These are phyloP conservation scores for Gigaspora rosea DNA, from an alignment of 192 early-diverging fungal species.

Conservation along the genomic window DNA sequence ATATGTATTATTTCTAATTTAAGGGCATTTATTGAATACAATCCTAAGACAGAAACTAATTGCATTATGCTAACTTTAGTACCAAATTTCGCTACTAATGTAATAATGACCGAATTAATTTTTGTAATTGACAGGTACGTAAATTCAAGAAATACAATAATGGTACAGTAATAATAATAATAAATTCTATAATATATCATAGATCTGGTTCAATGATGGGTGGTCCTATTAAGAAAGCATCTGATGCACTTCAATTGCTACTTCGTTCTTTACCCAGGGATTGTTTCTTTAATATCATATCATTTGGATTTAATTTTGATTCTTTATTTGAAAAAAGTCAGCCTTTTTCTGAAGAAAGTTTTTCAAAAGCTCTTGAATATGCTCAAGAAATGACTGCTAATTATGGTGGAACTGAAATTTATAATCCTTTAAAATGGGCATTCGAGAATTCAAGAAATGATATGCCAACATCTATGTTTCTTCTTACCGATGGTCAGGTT, in stretches of 20 bases:
- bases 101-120: slow-evolving; percentile 37
- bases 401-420: slow-evolving; percentile 57
- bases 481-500: slow-evolving; percentile 52
- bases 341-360: slow-evolving; percentile 40
- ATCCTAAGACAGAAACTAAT: too few species aligned
- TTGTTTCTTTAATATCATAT: not conserved
- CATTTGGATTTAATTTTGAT: not conserved
- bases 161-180: not conserved
- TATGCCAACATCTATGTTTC: slow-evolving; percentile 45
- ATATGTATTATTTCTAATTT: too few species aligned
- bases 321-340: slow-evolving; percentile 44
- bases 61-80: slow-evolving; percentile 44
- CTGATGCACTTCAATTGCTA: slow-evolving; percentile 46
- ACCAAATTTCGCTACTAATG: slow-evolving; percentile 38
- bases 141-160: not conserved
- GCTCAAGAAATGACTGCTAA: slow-evolving; percentile 40
- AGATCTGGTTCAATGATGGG: slow-evolving; percentile 59
- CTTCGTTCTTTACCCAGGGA: slow-evolving; percentile 52
- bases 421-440: slow-evolving; percentile 36
- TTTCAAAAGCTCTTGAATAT: slow-evolving; percentile 38
- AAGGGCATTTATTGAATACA: too few species aligned
- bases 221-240: slow-evolving; percentile 39
- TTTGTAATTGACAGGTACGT: slow-evolving; percentile 50
- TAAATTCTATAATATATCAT: not conserved
- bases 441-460: slow-evolving; percentile 13